Conservation (phyloP, 1,284 basidiomycete genomes). For the Ganoderma meredithae region DNA sequence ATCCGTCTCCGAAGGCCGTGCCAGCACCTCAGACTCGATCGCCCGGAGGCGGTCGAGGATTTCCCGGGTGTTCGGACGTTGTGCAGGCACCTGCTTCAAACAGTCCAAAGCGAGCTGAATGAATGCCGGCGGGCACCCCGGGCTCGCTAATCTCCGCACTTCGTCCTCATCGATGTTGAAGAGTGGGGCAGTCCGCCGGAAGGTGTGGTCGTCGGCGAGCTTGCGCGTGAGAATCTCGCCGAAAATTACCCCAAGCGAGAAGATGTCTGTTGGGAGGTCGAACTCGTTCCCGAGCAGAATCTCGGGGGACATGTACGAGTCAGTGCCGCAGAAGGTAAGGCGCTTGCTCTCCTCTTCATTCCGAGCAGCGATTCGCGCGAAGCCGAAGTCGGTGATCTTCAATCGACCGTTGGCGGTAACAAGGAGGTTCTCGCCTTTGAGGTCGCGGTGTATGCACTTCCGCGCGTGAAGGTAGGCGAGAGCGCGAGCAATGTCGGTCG, state of each 20-base stretch:
- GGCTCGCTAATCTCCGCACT: slow-evolving; percentile 71
- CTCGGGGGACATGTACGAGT: slow-evolving; percentile 94
- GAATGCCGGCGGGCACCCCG: slow-evolving; percentile 84
- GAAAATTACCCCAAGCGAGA: slow-evolving; percentile 94
- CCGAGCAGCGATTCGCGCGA: slow-evolving; percentile 90
- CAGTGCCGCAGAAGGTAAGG: slow-evolving; percentile 96
- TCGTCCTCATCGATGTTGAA: slow-evolving; percentile 86
- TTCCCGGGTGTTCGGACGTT: slow-evolving; percentile 79
- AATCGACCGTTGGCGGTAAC: slow-evolving; percentile 92
- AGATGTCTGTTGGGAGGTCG: slow-evolving; percentile 93
- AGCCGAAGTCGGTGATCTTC: slow-evolving; percentile 98
- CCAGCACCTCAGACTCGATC: slow-evolving; percentile 84
- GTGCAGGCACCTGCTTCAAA: slow-evolving; percentile 68
- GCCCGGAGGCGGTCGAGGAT: slow-evolving; percentile 78
- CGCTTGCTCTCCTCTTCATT: slow-evolving; percentile 91
- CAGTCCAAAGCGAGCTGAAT: slow-evolving; percentile 85
- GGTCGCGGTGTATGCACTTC: slow-evolving; percentile 86
- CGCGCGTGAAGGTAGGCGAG: slow-evolving; percentile 97
- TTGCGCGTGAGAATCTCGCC: slow-evolving; percentile 90
- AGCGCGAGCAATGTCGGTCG: slow-evolving; percentile 92
- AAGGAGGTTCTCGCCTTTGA: slow-evolving; percentile 98
- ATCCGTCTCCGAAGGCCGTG: slow-evolving; percentile 63
- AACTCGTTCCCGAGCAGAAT: slow-evolving; percentile 93
- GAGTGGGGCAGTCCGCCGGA: slow-evolving; percentile 79
- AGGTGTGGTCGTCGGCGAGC: slow-evolving; percentile 83